Percentiles rank a stretch among this genome's conserved stretches.
phyloP scores from a whole-genome alignment of 257 asterid genomes.

The Pogostemon cablin region DNA sequence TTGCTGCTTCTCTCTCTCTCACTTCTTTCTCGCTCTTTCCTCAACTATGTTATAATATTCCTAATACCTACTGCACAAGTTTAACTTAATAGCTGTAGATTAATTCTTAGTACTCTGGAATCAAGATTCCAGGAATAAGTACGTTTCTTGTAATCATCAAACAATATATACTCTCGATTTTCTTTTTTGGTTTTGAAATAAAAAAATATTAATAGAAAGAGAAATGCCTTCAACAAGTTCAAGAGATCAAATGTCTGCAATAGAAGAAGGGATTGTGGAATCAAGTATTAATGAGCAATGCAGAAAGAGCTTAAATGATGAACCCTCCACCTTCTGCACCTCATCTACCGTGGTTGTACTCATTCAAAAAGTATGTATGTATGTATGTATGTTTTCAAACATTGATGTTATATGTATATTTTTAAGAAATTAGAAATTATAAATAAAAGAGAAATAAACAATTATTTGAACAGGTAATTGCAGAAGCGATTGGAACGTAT shows the following conservation, averaged over 20 bases:
- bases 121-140: too few species aligned
- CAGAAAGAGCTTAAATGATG: slow-evolving; percentile 31
- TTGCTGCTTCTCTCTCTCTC: too few species aligned
- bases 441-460: too few species aligned
- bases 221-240: slow-evolving; percentile 40
- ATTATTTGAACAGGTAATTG: slow-evolving; percentile 43
- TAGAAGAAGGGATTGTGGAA: slow-evolving; percentile 49
- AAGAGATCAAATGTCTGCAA: slow-evolving; percentile 32
- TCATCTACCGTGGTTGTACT: slow-evolving; percentile 47
- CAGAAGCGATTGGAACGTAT: slow-evolving; percentile 67
- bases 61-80: too few species aligned
- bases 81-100: too few species aligned
- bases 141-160: background rate
- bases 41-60: too few species aligned
- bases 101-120: too few species aligned
- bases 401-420: too few species aligned
- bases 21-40: too few species aligned
- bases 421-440: too few species aligned
- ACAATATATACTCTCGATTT: slow-evolving; percentile 18
- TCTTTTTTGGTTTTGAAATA: background rate
- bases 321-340: slow-evolving; percentile 38
- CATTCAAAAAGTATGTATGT: slow-evolving; percentile 49
- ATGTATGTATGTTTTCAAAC: too few species aligned
- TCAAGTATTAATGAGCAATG: background rate
- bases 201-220: background rate